Evolutionary conservation across 441 rosid genomes (phyloP), one percentile per base, ranked within the genome.

Genomic region (Codiaeum variegatum): DNA sequence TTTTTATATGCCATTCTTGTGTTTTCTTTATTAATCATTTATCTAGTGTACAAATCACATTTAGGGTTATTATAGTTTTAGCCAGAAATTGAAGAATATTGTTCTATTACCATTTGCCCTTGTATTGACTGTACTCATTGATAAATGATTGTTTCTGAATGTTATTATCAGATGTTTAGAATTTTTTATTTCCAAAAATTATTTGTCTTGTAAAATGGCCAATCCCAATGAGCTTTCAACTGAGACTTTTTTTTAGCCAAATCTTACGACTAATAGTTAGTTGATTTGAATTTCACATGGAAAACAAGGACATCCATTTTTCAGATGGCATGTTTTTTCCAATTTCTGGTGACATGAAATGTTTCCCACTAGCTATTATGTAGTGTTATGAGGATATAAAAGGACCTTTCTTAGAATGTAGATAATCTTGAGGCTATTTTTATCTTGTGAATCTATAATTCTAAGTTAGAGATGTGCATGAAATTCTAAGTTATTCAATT

Each of bases 21-120:
- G 67, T 21, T 71, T 63, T 40, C 42, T 51, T 49, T n/a, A 32
- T 67, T 66, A 31, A 19, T 19, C 60, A 36, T 59, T 40, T 60
- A 23, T 42, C 66, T 70, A 38, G 54, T 40, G 40, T 72, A 52
- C 73, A 75, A 63, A 67, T 78, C 36, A 64, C 69, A 59, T 83
- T 79, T 76, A 94, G 94, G 97, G 97, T 61, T 94, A 94, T 78
- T 94, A 92, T 81, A 92, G 96, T 86, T 94, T 92, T 88, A 94
- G 98, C 83, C 96, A 92, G 88, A 94, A 94, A 84, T 80, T 94
- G 84, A 92, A 94, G 95, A 92, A 94, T 80, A 78, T 94, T 77
- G 97, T 92, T 74, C 96, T 94, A 51, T 84, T 92, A 56, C 96
- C 97, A 46, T 94, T 94, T 82, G 97, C 97, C 67, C 84, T 92